phyloP scores from a whole-genome alignment of 371 early-diverging fungal genomes.

The Mycotypha africana region DNA sequence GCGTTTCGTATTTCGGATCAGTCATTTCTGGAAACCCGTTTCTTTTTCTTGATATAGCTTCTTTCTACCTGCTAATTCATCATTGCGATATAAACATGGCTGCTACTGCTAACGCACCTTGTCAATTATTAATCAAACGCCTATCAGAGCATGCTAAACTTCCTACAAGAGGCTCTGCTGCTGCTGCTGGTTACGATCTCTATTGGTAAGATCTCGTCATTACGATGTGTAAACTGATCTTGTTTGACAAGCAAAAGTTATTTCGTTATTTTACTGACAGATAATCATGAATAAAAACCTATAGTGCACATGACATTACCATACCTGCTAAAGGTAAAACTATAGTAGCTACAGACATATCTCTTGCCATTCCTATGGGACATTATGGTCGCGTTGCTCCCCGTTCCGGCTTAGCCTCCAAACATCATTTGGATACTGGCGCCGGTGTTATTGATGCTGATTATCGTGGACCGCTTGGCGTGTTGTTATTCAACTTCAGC shows the following conservation, averaged over 20 bases:
- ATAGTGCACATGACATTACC: conserved; percentile 57
- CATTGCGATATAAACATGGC: no score
- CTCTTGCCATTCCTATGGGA: conserved; percentile 78
- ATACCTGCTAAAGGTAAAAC: conserved; percentile 73
- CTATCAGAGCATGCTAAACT: conserved; percentile 66
- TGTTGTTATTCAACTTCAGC: conserved; percentile 90
- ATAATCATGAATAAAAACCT: no score
- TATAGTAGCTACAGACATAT: conserved; percentile 78
- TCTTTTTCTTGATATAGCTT: no score
- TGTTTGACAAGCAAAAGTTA: no score
- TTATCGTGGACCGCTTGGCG: conserved; percentile 80
- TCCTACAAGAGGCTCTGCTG: conserved; percentile 74
- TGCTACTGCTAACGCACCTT: no score
- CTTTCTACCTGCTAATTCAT: no score
- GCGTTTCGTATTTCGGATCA: no score
- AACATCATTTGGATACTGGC: conserved; percentile 89
- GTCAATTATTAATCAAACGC: conserved; percentile 48
- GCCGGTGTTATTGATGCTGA: conserved; percentile 98
- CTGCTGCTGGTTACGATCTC: conserved; percentile 96
- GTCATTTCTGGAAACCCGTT: no score
- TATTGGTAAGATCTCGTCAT: conserved; percentile 76
- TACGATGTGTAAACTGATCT: no score
- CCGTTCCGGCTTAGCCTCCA: conserved; percentile 87
- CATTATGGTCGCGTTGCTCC: conserved; percentile 97
- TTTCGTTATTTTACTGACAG: no score